A percentile compares a stretch with the other conserved stretches of the same genome.
Evolutionary conservation across 257 asterid genomes (phyloP).

Genomic region (Paraleonurus japonicus): DNA sequence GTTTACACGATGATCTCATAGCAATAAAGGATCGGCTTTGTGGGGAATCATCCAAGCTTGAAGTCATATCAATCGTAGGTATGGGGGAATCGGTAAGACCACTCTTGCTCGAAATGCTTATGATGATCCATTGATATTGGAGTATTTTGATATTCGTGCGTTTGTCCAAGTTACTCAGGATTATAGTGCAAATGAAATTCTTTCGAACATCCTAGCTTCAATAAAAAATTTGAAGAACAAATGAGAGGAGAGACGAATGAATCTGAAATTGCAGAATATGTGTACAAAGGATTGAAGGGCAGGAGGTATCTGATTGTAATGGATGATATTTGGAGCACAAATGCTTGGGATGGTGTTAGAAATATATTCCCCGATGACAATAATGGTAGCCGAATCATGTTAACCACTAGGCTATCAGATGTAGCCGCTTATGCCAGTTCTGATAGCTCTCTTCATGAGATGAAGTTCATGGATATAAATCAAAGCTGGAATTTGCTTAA

Average conservation of each 20-base stretch:
- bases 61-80: constrained; percentile 15
- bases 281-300: neutral
- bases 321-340: neutral
- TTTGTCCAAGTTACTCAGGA: constrained; percentile 7
- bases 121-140: neutral
- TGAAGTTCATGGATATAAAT: neutral
- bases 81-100: constrained; percentile 28
- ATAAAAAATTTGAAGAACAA: neutral
- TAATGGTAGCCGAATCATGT: constrained; percentile 14
- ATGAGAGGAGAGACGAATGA: too few relatives aligned
- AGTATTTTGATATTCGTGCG: neutral
- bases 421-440: neutral
- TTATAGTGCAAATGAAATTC: neutral
- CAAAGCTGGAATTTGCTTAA: constrained; percentile 16
- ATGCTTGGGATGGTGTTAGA: neutral
- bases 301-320: constrained; percentile 11
- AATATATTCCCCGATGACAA: neutral
- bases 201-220: neutral
- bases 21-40: constrained; percentile 9
- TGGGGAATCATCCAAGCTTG: constrained; percentile 8
- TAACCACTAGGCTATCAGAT: neutral
- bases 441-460: neutral
- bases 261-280: neutral
- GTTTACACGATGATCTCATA: neutral
- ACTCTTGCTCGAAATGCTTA: constrained; percentile 12